Base-by-base conservation (phyloP, 495 filamentous ascomycete genomes). In the Penicillium canescens region DNA sequence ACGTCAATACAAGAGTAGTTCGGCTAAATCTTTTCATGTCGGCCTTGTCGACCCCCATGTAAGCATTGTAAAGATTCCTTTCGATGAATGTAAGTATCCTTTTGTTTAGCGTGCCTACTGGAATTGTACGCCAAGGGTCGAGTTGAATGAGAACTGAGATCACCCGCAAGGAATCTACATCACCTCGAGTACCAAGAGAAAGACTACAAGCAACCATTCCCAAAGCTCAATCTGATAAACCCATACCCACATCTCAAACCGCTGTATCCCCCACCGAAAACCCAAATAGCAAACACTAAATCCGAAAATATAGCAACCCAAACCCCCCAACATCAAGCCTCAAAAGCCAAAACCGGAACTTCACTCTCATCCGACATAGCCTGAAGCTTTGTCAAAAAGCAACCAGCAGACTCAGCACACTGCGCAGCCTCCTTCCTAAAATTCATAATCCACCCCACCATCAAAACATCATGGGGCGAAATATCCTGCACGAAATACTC, bases 381-480 rank as follows among this genome's bases (percentile, higher is more conserved):
- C 23, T 41, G 48, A 3, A 50, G 11, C 18, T 39, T 39, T 1
- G 21, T 14, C 38, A 70, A 46, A 52, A 73, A 75, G 40, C 61
- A 59, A 10, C 71, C 75, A 26, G 72, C 72, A 36, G 52, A 59
- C 42, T 50, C 49, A 26, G 66, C 67, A 59, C 62, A 58, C 18
- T 36, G 43, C 16, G 24, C 54, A 26, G 61, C 68, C 59, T 68
- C 64, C 12, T 62, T 54, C 13, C 58, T 28, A 53, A 74, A 77
- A 6, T 60, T 67, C 48, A 69, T 43, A 28, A 66, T 38, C 50
- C 57, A 59, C 6, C 60, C 72, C 34, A 75, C 53, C 38, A 76
- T 60, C 31, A 69, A 50, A 21, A 77, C 42, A 70, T 78, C 73
- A 57, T 78, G 75, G 13, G 68, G 65, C 38, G 56, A 59, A n/a